Percentiles rank a stretch among this genome's conserved stretches.
Evolutionary conservation across 257 asterid species (phyloP).

Genomic region (Forsythia suspensa): DNA sequence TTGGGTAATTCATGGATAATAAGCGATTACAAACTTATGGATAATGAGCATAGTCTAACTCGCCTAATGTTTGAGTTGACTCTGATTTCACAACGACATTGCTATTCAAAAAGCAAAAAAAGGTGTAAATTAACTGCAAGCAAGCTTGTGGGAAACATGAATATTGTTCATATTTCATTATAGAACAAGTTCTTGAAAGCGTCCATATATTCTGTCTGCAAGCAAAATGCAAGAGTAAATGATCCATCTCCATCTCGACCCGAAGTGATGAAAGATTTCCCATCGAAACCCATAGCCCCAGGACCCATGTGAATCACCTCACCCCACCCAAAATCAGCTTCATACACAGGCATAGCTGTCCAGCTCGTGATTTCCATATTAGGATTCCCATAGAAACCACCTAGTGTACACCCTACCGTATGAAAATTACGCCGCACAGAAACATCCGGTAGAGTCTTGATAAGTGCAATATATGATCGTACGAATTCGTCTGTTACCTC

Average conservation of each 20-base stretch:
- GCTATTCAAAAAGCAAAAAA: no score
- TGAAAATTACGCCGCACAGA: constrained; percentile 5
- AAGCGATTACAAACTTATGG: no score
- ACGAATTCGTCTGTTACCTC: constrained; percentile 21
- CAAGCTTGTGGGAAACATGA: not conserved
- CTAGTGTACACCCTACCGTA: constrained; percentile 15
- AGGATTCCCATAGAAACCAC: constrained; percentile 28
- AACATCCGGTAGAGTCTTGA: constrained; percentile 13
- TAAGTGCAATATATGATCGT: constrained; percentile 1
- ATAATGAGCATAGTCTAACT: no score
- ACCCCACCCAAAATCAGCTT: constrained; percentile 35
- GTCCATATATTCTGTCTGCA: constrained; percentile 26
- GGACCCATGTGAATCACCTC: constrained; percentile 25
- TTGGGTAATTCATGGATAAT: no score
- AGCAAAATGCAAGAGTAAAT: constrained; percentile 17
- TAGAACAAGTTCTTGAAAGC: constrained; percentile 23
- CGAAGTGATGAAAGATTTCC: constrained; percentile 17
- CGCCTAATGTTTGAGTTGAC: no score
- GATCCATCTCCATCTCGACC: constrained; percentile 14
- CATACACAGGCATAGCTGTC: constrained; percentile 13
- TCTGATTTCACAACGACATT: no score
- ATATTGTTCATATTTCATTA: constrained; percentile 7
- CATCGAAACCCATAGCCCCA: constrained; percentile 26
- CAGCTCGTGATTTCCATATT: constrained; percentile 28
- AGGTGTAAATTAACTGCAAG: no score